Conservation (phyloP, 1,139 yeast genomes). For the Suhomyces maxii region DNA sequence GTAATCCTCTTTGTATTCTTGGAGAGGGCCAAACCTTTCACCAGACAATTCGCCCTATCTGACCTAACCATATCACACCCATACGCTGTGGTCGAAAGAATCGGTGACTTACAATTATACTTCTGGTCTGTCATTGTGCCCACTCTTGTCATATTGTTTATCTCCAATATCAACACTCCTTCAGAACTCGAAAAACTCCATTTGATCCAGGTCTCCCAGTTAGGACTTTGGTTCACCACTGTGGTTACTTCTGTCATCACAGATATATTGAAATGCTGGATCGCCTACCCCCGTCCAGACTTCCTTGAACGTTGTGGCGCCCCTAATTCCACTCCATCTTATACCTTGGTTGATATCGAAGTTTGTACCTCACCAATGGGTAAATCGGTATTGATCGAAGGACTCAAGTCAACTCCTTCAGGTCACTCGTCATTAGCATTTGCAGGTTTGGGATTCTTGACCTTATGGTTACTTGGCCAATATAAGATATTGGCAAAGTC, state of each 20-base stretch:
- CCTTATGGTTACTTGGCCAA: conserved; percentile 32
- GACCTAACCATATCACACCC: conserved; percentile 22
- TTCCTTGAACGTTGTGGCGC: conserved; percentile 26
- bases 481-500: conserved; percentile 9
- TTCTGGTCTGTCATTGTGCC: conserved; percentile 17
- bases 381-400: conserved; percentile 58
- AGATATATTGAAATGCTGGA: conserved; percentile 26
- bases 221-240: conserved; percentile 18
- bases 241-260: conserved; percentile 36
- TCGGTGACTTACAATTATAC: conserved; percentile 21
- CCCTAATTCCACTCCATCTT: conserved; percentile 13
- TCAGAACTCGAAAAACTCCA: conserved; percentile 16
- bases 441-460: conserved; percentile 60
- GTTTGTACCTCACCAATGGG: conserved; percentile 48
- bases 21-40: conserved; percentile 19
- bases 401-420: conserved; percentile 77
- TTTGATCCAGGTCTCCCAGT: conserved; percentile 20
- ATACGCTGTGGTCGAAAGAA: conserved; percentile 21
- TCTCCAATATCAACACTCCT: conserved; percentile 12
- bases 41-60: conserved; percentile 19
- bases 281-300: conserved; percentile 29
- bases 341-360: conserved; percentile 18
- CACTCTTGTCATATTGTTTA: conserved; percentile 12
- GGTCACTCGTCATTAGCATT: conserved; percentile 78
- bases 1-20: conserved; percentile 22